Conservation (phyloP, 805 yeast species). For the Ogataea nitratoaversa region DNA sequence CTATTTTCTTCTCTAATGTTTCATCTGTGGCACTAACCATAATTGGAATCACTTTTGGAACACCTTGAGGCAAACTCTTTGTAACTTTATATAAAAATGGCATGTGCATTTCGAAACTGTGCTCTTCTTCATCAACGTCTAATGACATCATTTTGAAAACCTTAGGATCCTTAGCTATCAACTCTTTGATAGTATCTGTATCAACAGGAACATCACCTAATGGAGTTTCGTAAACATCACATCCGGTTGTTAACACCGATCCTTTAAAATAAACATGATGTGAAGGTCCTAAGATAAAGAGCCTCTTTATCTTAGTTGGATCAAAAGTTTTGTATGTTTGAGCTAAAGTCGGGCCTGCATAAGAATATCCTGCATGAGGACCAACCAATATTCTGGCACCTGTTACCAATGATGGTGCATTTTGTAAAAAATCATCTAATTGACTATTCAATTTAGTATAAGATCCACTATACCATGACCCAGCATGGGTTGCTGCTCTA, state of each 20-base stretch:
- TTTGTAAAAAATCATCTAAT: slow-evolving; percentile 42
- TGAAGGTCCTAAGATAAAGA: slow-evolving; percentile 87
- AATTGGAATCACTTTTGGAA: slow-evolving; percentile 65
- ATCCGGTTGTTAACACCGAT: slow-evolving; percentile 50
- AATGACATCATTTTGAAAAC: slow-evolving; percentile 53
- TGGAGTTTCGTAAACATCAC: slow-evolving; percentile 69
- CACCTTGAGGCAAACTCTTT: slow-evolving; percentile 21
- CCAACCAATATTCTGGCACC: slow-evolving; percentile 54
- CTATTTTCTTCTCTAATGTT: slow-evolving; percentile 40
- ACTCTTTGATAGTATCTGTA: slow-evolving; percentile 33
- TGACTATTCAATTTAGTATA: slow-evolving; percentile 42
- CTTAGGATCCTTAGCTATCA: slow-evolving; percentile 33
- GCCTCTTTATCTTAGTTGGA: slow-evolving; percentile 47
- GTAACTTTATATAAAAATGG: slow-evolving; percentile 62
- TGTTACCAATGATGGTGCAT: slow-evolving; percentile 30
- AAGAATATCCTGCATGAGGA: slow-evolving; percentile 89
- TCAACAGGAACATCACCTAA: slow-evolving; percentile 74
- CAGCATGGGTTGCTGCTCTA: slow-evolving; percentile 78
- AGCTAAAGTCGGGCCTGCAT: slow-evolving; percentile 74
- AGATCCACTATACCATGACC: slow-evolving; percentile 75
- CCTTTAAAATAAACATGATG: slow-evolving; percentile 81
- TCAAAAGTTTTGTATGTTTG: slow-evolving; percentile 75
- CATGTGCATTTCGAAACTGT: slow-evolving; percentile 91
- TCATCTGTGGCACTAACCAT: slow-evolving; percentile 64
- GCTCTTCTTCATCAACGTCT: slow-evolving; percentile 76